A percentile compares a stretch with the other conserved stretches of the same genome.
Evolutionary conservation across 2,329 filamentous ascomycete genomes (phyloP).

Genomic region (Alternaria rosae): DNA sequence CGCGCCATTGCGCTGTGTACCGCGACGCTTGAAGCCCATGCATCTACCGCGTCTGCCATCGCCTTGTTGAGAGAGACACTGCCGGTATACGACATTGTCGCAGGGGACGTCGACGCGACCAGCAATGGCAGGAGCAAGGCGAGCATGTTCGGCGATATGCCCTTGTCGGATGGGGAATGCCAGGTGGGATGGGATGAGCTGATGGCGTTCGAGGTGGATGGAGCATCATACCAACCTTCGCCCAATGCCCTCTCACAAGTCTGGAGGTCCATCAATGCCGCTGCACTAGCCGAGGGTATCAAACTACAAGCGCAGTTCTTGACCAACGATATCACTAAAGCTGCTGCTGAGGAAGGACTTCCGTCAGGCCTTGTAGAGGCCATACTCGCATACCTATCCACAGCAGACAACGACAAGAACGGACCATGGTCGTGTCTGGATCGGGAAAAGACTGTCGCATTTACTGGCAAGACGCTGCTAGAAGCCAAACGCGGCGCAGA

Average conservation of each 20-base stretch:
- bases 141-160: slow-evolving; percentile 58
- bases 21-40: slow-evolving; percentile 54
- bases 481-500: slow-evolving; percentile 34
- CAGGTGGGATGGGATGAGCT: slow-evolving; percentile 59
- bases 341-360: slow-evolving; percentile 49
- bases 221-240: slow-evolving; percentile 56
- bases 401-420: slow-evolving; percentile 32
- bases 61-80: slow-evolving; percentile 48
- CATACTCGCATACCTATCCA: slow-evolving; percentile 46
- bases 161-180: slow-evolving; percentile 61
- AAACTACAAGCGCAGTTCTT: slow-evolving; percentile 51
- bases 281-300: slow-evolving; percentile 52
- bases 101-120: slow-evolving; percentile 35
- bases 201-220: slow-evolving; percentile 60
- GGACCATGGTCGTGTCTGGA: slow-evolving; percentile 48
- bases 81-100: slow-evolving; percentile 49
- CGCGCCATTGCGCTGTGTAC: slow-evolving; percentile 55
- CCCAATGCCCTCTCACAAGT: slow-evolving; percentile 56
- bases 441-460: slow-evolving; percentile 39
- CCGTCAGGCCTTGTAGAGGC: slow-evolving; percentile 47
- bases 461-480: slow-evolving; percentile 43
- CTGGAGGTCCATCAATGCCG: slow-evolving; percentile 57
- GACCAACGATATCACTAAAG: slow-evolving; percentile 40
- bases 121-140: slow-evolving; percentile 46
- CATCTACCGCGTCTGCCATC: slow-evolving; percentile 44